These are phyloP conservation scores for Apiospora pterosperma DNA, from an alignment of 2,329 filamentous ascomycete species.

Conservation along the genomic window DNA sequence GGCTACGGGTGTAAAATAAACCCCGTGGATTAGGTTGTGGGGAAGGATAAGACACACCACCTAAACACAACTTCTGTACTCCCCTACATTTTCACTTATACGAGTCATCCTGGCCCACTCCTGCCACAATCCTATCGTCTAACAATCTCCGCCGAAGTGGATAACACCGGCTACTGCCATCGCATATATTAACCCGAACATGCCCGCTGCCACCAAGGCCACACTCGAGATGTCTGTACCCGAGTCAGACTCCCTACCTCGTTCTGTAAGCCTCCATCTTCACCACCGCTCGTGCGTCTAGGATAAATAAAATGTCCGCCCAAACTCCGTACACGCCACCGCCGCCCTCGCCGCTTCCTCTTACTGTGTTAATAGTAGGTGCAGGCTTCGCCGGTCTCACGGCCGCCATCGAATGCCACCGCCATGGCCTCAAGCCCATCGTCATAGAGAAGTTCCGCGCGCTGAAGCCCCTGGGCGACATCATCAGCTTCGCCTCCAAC, in stretches of 20 bases:
- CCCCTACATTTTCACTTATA: neutral
- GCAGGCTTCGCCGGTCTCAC: conserved; percentile 5
- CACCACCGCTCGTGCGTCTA: neutral
- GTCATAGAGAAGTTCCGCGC: conserved; percentile 27
- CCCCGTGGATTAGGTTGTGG: neutral
- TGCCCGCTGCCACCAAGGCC: neutral
- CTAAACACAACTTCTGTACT: neutral
- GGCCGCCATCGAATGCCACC: conserved; percentile 4
- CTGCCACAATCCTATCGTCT: neutral
- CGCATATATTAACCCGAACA: neutral
- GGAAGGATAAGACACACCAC: neutral
- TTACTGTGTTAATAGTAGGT: conserved; percentile 6
- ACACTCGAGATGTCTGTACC: neutral
- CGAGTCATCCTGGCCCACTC: neutral
- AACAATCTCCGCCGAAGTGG: neutral
- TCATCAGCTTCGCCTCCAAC: conserved; percentile 55
- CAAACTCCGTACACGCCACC: neutral
- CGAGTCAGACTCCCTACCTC: too few relatives aligned
- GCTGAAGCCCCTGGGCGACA: conserved; percentile 43
- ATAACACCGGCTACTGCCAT: neutral
- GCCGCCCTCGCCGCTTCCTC: neutral
- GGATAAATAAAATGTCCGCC: neutral
- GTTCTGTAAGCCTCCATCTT: neutral
- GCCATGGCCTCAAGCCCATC: conserved; percentile 1
- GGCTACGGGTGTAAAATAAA: neutral